Conservation (phyloP, 192 early-diverging fungal genomes). For the Entomortierella lignicola region DNA sequence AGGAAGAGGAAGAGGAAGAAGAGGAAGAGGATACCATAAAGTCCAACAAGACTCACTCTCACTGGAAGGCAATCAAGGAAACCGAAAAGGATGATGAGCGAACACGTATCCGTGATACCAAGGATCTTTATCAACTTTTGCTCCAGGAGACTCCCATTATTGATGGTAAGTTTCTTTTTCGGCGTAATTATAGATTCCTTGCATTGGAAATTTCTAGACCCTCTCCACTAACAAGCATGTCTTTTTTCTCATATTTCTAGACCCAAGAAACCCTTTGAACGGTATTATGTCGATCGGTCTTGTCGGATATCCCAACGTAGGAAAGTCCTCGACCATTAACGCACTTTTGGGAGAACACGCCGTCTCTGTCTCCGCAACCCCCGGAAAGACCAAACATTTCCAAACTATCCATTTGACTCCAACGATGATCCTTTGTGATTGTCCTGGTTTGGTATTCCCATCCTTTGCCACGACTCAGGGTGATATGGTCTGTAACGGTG, state of each 20-base stretch:
- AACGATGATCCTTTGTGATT: constrained; percentile 93
- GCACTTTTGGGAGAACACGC: constrained; percentile 93
- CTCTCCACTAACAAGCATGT: constrained; percentile 3
- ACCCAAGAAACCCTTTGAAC: constrained; percentile 58
- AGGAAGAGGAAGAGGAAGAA: constrained; percentile 35
- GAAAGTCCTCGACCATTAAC: constrained; percentile 99
- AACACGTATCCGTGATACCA: constrained; percentile 62
- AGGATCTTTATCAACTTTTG: constrained; percentile 64
- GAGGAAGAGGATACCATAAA: constrained; percentile 42
- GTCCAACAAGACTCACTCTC: constrained; percentile 41
- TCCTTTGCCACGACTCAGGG: constrained; percentile 98
- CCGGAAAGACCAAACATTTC: constrained; percentile 99
- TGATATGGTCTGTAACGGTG: constrained; percentile 98
- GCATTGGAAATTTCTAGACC: not conserved
- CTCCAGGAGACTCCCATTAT: constrained; percentile 58
- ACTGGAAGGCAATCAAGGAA: constrained; percentile 52
- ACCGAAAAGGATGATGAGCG: constrained; percentile 65
- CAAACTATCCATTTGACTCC: constrained; percentile 96
- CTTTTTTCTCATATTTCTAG: constrained; percentile 13
- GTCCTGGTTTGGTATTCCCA: constrained; percentile 99
- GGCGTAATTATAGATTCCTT: no score
- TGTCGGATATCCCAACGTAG: constrained; percentile 99
- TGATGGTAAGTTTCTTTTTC: constrained; percentile 41
- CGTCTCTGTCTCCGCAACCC: constrained; percentile 96
- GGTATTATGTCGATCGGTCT: constrained; percentile 87